Conservation (phyloP, 805 yeast genomes). For the Lachancea sp. region DNA sequence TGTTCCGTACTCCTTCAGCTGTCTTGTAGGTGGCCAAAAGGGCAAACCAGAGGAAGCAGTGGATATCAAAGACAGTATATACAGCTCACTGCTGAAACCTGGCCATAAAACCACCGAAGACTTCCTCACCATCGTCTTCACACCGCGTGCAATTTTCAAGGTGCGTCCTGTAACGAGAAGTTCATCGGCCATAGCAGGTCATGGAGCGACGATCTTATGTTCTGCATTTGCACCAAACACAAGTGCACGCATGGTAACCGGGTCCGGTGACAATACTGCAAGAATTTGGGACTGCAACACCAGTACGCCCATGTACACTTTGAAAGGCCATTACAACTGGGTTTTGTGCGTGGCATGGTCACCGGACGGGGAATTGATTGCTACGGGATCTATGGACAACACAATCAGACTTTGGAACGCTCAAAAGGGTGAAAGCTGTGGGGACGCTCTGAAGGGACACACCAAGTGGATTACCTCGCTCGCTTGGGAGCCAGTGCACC, state of each 20-base stretch:
- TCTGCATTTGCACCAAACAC: slow-evolving; percentile 91
- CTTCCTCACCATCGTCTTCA: slow-evolving; percentile 79
- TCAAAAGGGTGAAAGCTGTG: slow-evolving; percentile 62
- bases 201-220: slow-evolving; percentile 87
- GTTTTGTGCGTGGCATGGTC: slow-evolving; percentile 88
- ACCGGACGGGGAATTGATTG: slow-evolving; percentile 84
- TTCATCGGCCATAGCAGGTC: slow-evolving; percentile 90
- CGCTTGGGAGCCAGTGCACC: slow-evolving; percentile 91
- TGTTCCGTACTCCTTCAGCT: slow-evolving; percentile 81
- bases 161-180: slow-evolving; percentile 88
- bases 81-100: slow-evolving; percentile 77
- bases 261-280: slow-evolving; percentile 95
- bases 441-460: slow-evolving; percentile 75
- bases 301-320: slow-evolving; percentile 77
- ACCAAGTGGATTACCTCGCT: slow-evolving; percentile 83
- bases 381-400: slow-evolving; percentile 94
- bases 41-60: slow-evolving; percentile 38
- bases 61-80: slow-evolving; percentile 74
- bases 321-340: slow-evolving; percentile 87
- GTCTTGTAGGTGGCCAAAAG: slow-evolving; percentile 42
- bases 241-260: slow-evolving; percentile 80
- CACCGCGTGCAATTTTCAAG: slow-evolving; percentile 92
- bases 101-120: slow-evolving; percentile 89
- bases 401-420: slow-evolving; percentile 87
- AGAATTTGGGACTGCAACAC: slow-evolving; percentile 96